These are phyloP conservation scores for Setaria italica DNA, from an alignment of 202 grass and related monocot species.

Conservation along the genomic window DNA sequence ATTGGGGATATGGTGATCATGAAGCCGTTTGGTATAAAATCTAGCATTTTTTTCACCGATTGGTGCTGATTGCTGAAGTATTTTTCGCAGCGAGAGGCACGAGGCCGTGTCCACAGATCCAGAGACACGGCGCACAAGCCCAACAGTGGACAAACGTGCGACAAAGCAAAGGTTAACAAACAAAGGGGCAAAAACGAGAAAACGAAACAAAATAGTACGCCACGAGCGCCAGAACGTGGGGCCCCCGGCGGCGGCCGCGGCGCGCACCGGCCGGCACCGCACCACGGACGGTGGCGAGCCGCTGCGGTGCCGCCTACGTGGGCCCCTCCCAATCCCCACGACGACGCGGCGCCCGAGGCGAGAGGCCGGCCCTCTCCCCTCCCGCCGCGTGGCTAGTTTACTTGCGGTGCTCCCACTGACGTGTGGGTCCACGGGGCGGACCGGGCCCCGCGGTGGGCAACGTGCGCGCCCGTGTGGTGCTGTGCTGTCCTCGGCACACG, in stretches of 20 bases:
- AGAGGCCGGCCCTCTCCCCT: too few species aligned
- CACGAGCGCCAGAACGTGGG: background rate
- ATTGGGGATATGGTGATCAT: too few species aligned
- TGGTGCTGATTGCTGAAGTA: background rate
- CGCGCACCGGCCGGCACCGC: slow-evolving; percentile 40
- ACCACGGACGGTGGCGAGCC: slow-evolving; percentile 66
- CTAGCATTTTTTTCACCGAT: background rate
- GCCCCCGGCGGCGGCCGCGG: background rate
- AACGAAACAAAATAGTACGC: background rate
- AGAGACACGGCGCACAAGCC: background rate
- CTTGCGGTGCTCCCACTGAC: background rate
- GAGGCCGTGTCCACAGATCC: slow-evolving; percentile 9
- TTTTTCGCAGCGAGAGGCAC: background rate
- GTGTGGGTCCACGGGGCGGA: background rate
- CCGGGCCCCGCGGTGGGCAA: background rate
- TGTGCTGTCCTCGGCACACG: background rate
- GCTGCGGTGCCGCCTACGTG: slow-evolving; percentile 47
- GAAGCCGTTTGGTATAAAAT: too few species aligned
- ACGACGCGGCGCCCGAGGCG: background rate
- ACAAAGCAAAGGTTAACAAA: background rate
- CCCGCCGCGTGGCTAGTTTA: too few species aligned
- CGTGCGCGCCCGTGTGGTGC: slow-evolving; percentile 11
- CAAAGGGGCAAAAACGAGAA: background rate
- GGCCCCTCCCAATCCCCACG: background rate
- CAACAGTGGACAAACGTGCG: slow-evolving; percentile 12